These are phyloP conservation scores for Ophiostoma piceae DNA, from an alignment of 2,329 filamentous ascomycete genomes.

Conservation along the genomic window DNA sequence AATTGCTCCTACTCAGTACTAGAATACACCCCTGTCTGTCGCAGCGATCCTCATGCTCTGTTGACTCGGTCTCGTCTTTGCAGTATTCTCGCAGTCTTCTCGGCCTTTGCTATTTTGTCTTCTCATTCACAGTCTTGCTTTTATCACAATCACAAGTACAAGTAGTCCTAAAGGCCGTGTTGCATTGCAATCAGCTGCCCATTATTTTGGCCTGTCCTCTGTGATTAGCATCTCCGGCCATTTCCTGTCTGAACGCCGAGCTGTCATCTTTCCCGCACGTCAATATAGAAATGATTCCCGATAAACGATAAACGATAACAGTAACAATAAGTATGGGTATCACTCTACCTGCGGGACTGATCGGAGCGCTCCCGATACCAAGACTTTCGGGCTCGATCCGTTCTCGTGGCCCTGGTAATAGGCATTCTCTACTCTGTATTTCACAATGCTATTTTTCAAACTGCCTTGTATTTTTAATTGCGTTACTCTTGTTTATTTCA, in stretches of 20 bases:
- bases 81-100: background rate
- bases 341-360: slow-evolving; percentile 8
- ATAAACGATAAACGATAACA: background rate
- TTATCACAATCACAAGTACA: no score
- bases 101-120: no score
- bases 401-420: slow-evolving; percentile 6
- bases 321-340: background rate
- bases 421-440: no score
- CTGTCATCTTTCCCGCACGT: background rate
- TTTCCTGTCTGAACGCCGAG: background rate
- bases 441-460: background rate
- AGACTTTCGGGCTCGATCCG: slow-evolving; percentile 5
- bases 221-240: background rate
- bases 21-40: background rate
- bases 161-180: background rate
- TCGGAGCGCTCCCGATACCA: slow-evolving; percentile 15
- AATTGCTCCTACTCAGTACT: background rate
- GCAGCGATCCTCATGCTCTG: background rate
- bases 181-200: background rate
- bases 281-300: background rate
- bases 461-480: background rate
- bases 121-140: background rate
- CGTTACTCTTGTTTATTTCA: background rate
- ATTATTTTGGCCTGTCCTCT: no score
- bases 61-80: background rate